Evolutionary conservation across 768 basidiomycete species (phyloP), one percentile per base, ranked within the genome.

Genomic region (Tulasnella sp.): DNA sequence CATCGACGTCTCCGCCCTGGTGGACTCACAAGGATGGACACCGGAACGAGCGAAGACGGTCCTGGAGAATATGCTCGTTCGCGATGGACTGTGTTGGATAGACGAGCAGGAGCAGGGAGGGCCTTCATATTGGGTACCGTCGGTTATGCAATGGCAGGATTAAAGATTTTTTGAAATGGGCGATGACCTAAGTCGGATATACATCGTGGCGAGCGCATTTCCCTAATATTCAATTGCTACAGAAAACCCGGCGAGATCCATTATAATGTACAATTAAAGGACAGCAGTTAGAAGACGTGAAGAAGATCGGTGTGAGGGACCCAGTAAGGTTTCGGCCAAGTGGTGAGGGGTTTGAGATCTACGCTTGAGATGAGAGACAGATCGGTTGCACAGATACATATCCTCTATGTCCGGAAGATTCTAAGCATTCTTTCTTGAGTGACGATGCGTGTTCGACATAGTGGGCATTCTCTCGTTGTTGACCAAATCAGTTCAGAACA

Each of bases 31-130:
- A 68, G 89, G 88, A 5, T 99, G 97, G 97, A 87, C 87, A 1
- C 79, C 84, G 65, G 90, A 91, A 40, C 85, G 97, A 34, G 90
- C 91, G 4, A 83, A 84, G 64, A 84, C 87, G 12, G 95, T 90
- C 1, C 79, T 98, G 76, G 89, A 94, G 76, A 95, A 95, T 74
- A 95, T 96, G 88, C 85, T 95, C 16, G 83, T 93, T 74, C 84
- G 90, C 34, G 95, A 98, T 75, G 96, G 95, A 1, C 82, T 96
- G 32, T 95, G 93, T 73, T 99, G 97, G 97, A 78, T 98, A 36
- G 97, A 99, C 77, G 89, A 92, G 32, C 94, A 97, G 80, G 92
- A 91, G 69, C 78, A 78, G 17, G 82, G 81, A 36, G 87, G 88
- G 35, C 83, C 84, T 72, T 86, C 88, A 29, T 96, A 94, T 78